Evolutionary conservation across 371 early-diverging fungal species (phyloP), one percentile per base, ranked within the genome.

Genomic region (Fennellomyces sp.): DNA sequence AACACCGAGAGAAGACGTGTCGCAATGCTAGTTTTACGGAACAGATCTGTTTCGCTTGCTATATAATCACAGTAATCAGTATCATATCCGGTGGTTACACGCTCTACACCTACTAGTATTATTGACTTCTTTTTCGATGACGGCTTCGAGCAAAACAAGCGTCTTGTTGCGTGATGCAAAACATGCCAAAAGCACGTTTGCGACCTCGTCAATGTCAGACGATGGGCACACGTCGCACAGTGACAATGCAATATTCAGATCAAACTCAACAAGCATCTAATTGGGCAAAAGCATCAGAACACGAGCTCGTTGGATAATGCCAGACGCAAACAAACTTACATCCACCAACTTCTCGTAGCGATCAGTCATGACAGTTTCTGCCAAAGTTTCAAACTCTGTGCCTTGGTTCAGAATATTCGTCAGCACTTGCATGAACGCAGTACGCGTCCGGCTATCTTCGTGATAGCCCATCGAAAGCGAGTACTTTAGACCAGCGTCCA

Each of bases 391-490:
- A 62, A 93, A 94, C 62, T 93, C 91, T 6, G 93, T 89, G 3
- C 95, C 97, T 66, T 90, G 86, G 56, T 92, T 89, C 29, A 97
- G 72, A 48, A 96, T 89, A 61, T 95, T 93, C 21, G 96, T 94
- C 63, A 97, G 75, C 23, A 97, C 96, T 57, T 94, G 90, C 81
- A 94, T 94, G 56, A 97, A 97, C 7, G 95, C 89, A 0, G 93
- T 89, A 19, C 96, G 83, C 42, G 91, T 93, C 52, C 89, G 86
- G 15, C 87, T 78, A 71, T 96, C 96, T 66, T 95, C 95, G 63
- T 96, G 92, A 61, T 97, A 97, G 21, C 94, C 93, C 87, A 94
- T 91, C 0, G 94, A 87, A 23, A 97, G 75, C 31, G 95, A 94
- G 69, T 90, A 92, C 65, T 92, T 90, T 55, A 97, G 79, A 21